A percentile compares a stretch with the other conserved stretches of the same genome.
These are phyloP conservation scores for Cladobotryum protrusum DNA, from an alignment of 2,329 filamentous ascomycete species.

Conservation along the genomic window DNA sequence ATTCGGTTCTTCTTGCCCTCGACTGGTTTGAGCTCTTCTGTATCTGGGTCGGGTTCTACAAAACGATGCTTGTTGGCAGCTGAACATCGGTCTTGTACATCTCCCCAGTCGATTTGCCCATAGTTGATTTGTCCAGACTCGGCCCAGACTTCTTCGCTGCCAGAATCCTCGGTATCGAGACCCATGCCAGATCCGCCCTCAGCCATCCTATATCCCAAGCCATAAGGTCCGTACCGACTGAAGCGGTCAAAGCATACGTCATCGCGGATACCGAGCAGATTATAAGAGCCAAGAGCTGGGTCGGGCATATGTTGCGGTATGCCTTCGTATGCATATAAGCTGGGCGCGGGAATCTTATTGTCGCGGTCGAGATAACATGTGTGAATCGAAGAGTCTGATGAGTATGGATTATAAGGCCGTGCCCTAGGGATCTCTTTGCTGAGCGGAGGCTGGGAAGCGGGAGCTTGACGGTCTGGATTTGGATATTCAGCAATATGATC, in stretches of 20 bases:
- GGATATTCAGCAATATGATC: constrained; percentile 73
- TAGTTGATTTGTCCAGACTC: constrained; percentile 52
- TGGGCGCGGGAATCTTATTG: constrained; percentile 51
- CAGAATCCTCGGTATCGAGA: constrained; percentile 65
- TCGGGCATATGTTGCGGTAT: constrained; percentile 72
- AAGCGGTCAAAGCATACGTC: constrained; percentile 87
- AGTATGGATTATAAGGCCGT: constrained; percentile 60
- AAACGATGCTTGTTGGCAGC: constrained; percentile 60
- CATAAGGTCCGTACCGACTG: constrained; percentile 77
- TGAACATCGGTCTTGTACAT: constrained; percentile 48
- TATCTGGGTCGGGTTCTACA: constrained; percentile 31
- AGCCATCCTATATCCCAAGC: constrained; percentile 69
- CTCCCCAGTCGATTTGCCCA: constrained; percentile 47
- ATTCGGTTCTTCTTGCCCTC: constrained; percentile 50
- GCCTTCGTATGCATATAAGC: constrained; percentile 62
- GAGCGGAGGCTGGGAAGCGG: constrained; percentile 28
- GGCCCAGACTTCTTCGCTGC: constrained; percentile 54
- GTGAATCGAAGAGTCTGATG: constrained; percentile 44
- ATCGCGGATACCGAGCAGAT: constrained; percentile 64
- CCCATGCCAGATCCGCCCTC: constrained; percentile 66
- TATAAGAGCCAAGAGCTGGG: constrained; percentile 69
- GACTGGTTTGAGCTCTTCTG: constrained; percentile 27
- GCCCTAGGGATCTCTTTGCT: constrained; percentile 37
- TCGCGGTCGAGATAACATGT: constrained; percentile 59
- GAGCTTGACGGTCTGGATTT: constrained; percentile 27